A percentile compares a stretch with the other conserved stretches of the same genome.
phyloP scores from a whole-genome alignment of 257 asterid species.

The Plantago elongata region DNA sequence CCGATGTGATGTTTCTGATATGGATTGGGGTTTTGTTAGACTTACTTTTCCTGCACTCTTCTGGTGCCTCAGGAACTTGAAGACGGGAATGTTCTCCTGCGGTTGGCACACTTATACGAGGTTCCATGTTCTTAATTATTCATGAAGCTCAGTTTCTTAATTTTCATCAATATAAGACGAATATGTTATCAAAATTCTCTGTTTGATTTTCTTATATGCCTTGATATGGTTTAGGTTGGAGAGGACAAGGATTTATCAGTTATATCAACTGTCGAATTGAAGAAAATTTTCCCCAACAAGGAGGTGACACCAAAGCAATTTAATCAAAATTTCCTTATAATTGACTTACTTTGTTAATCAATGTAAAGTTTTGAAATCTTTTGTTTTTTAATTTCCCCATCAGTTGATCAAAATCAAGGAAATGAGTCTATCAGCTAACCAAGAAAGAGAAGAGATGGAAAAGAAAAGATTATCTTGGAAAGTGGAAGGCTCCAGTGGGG shows the following conservation, averaged over 20 bases:
- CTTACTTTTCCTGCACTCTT: neutral
- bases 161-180: neutral
- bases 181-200: neutral
- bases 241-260: constrained; percentile 83
- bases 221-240: constrained; percentile 44
- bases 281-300: constrained; percentile 56
- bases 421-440: constrained; percentile 71
- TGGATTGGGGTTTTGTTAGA: neutral
- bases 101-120: constrained; percentile 96
- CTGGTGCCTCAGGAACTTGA: constrained; percentile 65
- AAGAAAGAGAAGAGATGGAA: constrained; percentile 73
- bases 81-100: constrained; percentile 60
- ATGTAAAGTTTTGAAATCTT: too few species aligned
- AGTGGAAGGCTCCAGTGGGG: constrained; percentile 38
- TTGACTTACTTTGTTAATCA: too few species aligned
- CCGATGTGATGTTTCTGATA: neutral
- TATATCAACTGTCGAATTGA: constrained; percentile 62
- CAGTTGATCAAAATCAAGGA: constrained; percentile 54
- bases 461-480: constrained; percentile 63
- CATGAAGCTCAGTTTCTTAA: neutral
- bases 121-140: constrained; percentile 32
- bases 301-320: constrained; percentile 40
- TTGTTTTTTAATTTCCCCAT: neutral
- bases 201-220: neutral
- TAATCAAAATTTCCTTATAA: too few species aligned